Base-by-base conservation (phyloP, 2,329 filamentous ascomycete genomes). In the Alternaria rosae region DNA sequence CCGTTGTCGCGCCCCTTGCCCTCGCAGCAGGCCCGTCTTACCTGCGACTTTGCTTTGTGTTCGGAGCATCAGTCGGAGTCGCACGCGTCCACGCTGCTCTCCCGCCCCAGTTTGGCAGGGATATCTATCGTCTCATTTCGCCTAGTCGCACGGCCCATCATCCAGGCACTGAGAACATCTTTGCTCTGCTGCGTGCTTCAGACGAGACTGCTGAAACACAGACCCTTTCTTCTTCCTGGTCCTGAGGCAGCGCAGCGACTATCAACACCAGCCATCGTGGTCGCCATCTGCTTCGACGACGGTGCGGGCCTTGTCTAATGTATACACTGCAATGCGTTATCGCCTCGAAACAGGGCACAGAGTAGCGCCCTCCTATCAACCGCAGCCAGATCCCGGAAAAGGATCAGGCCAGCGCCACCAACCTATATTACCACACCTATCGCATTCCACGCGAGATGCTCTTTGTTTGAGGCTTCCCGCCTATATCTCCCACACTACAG, bases 51-150 rank as follows among this genome's bases (percentile, higher is more conserved):
- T 28, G 21, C 53, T 23, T 38, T 35, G 30, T 52, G 10, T 32
- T 58, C 54, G 59, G 54, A 42, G 32, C 59, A 47, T 44, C 44
- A 23, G 23, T 47, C 25, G 21, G 41, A 43, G 35, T 48, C 44
- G 23, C 30, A 23, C 32, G 15, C n/a, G 23, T 41, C 50, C 12
- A 23, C 54, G 28, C 43, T 44, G 25, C 57, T 8, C 17, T 52
- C 28, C 60, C 56, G 54, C 28, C 28, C 35, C 28, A 20, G n/a
- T 23, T 13, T n/a, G 42, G 53, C 58, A 51, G 44, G 58, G 44
- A 48, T 54, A 20, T 28, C 28, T 32, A 55, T 52, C 50, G 48
- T 61, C 61, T 63, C 61, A 63, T 63, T 47, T 63, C 61, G 52
- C 47, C 20, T 57, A 57, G 20, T 8, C 23, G 57, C 60, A 56